Conservation (phyloP, 345 rosid species). For the Clarkia xantiana region DNA sequence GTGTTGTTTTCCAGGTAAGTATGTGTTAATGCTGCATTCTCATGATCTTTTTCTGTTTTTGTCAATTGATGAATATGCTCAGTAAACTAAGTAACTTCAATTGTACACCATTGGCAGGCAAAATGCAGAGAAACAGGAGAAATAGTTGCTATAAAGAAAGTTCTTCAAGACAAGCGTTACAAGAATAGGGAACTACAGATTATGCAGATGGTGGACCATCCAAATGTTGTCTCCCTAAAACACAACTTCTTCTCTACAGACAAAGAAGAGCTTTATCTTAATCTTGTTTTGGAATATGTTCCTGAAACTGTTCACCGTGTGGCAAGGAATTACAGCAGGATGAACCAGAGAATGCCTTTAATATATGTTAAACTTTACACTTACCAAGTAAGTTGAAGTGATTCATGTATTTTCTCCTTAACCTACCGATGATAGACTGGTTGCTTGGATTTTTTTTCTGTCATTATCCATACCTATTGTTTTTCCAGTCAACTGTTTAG, state of each 20-base stretch:
- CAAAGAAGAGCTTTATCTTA: conserved; percentile 87
- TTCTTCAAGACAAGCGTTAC: conserved; percentile 91
- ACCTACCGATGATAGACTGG: neutral
- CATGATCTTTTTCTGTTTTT: neutral
- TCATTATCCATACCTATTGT: neutral
- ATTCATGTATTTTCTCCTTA: neutral
- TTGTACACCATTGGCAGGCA: conserved; percentile 35
- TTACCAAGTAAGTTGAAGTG: conserved; percentile 47
- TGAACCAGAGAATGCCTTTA: conserved; percentile 76
- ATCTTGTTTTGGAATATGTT: conserved; percentile 92
- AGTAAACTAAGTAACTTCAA: neutral
- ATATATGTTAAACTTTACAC: conserved; percentile 88
- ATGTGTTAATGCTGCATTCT: neutral
- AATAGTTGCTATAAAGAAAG: conserved; percentile 91
- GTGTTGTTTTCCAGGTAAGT: conserved; percentile 89
- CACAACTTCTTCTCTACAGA: conserved; percentile 90
- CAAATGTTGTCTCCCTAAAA: conserved; percentile 74
- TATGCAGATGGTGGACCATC: conserved; percentile 88
- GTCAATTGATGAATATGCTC: neutral
- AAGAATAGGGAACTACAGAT: conserved; percentile 92
- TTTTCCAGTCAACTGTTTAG: too few species aligned
- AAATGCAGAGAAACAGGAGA: conserved; percentile 96
- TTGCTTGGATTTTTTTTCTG: neutral
- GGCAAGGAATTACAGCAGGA: conserved; percentile 69
- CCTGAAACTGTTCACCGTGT: conserved; percentile 81